Conservation (phyloP, 1,284 basidiomycete species). For the Tilletia indica region DNA sequence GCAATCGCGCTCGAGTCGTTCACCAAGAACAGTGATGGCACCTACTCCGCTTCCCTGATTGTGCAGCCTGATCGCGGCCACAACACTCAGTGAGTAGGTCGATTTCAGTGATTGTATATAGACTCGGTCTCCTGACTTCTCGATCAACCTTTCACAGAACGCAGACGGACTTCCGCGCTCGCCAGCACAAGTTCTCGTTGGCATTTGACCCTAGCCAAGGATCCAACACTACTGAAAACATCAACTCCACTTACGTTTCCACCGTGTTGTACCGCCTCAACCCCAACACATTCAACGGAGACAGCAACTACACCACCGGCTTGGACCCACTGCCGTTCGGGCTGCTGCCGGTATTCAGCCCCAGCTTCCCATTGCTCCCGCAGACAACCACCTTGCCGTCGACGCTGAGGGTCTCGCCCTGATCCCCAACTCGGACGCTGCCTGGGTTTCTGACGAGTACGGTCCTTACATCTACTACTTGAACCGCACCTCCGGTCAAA, state of each 20-base stretch:
- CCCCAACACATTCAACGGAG: constrained; percentile 7
- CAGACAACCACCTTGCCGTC: constrained; percentile 61
- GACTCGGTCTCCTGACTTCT: not conserved
- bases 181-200: constrained; percentile 7
- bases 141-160: not conserved
- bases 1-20: constrained; percentile 3
- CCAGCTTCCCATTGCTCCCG: constrained; percentile 48
- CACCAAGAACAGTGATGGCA: constrained; percentile 3
- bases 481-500: constrained; percentile 59
- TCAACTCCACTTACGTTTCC: constrained; percentile 3
- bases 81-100: constrained; percentile 10
- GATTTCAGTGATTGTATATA: too few species aligned
- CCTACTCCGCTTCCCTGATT: not conserved
- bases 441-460: constrained; percentile 69
- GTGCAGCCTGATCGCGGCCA: constrained; percentile 11
- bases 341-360: constrained; percentile 23
- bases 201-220: constrained; percentile 2
- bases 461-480: constrained; percentile 68
- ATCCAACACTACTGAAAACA: constrained; percentile 4
- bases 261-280: constrained; percentile 58
- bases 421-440: constrained; percentile 61
- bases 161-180: constrained; percentile 13
- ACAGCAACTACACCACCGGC: constrained; percentile 62
- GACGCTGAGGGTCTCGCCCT: constrained; percentile 68
- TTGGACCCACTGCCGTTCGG: constrained; percentile 60